Conservation (phyloP, 495 filamentous ascomycete genomes). For the Penicillium ochrochloron region DNA sequence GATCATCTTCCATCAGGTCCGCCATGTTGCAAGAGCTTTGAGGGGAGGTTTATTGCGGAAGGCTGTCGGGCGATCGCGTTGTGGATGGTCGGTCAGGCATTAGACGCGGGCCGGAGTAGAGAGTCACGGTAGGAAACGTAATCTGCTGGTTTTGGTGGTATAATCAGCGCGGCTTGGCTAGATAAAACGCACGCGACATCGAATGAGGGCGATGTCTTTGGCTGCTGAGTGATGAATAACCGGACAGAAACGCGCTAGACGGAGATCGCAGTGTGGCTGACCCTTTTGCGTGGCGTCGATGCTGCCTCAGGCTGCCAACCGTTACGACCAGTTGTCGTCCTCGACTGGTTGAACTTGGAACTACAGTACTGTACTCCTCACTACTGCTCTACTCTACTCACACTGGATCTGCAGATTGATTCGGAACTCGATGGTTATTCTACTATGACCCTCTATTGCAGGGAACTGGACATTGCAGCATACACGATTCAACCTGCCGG, state of each 20-base stretch:
- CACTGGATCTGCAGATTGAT: background rate
- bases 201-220: background rate
- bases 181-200: background rate
- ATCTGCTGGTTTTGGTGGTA: background rate
- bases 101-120: constrained; percentile 8
- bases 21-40: constrained; percentile 21
- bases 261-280: constrained; percentile 10
- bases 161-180: background rate
- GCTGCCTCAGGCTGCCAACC: constrained; percentile 4
- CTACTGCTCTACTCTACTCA: background rate
- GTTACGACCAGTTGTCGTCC: background rate
- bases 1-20: constrained; percentile 39
- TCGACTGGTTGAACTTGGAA: background rate
- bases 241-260: background rate
- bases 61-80: constrained; percentile 7
- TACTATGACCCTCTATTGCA: background rate
- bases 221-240: background rate
- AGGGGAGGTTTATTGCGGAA: constrained; percentile 4
- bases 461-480: background rate
- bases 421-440: too few relatives aligned
- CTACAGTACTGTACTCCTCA: background rate
- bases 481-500: constrained; percentile 1
- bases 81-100: constrained; percentile 14
- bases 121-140: background rate
- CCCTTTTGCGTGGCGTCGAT: background rate